These are phyloP conservation scores for Chiua virens DNA, from an alignment of 768 basidiomycete species.

Conservation along the genomic window DNA sequence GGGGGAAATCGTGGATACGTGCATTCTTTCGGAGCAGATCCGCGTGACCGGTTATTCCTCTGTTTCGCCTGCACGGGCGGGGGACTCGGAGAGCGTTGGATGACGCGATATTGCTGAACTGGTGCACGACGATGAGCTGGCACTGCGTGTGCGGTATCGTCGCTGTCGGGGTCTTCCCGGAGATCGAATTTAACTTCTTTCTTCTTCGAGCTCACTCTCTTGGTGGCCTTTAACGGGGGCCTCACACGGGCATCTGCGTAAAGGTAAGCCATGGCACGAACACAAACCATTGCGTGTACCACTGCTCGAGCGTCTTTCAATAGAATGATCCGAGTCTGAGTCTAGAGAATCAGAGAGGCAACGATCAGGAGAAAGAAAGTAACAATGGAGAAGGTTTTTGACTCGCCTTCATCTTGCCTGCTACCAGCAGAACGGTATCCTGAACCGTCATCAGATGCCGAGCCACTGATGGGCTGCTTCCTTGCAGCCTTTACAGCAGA, in stretches of 20 bases:
- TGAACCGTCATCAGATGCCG: constrained; percentile 3
- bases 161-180: constrained; percentile 10
- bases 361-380: neutral
- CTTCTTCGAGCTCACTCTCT: neutral
- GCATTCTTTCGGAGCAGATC: constrained; percentile 10
- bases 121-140: constrained; percentile 2
- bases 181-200: constrained; percentile 17
- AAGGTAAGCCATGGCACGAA: neutral
- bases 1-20: neutral
- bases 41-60: neutral
- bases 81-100: neutral
- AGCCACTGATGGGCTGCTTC: constrained; percentile 6
- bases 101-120: neutral
- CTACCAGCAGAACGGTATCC: neutral
- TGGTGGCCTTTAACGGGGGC: neutral
- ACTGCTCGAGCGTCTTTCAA: neutral
- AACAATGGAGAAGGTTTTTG: neutral
- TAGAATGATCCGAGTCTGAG: constrained; percentile 13
- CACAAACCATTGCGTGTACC: neutral
- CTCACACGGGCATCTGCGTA: neutral
- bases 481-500: constrained; percentile 14
- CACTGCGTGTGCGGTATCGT: constrained; percentile 12
- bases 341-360: constrained; percentile 5
- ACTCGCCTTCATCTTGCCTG: constrained; percentile 14
- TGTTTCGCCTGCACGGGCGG: neutral